Percentiles rank a stretch among this genome's conserved stretches.
phyloP scores from a whole-genome alignment of 2,329 filamentous ascomycete genomes.

The Alternaria alternata region DNA sequence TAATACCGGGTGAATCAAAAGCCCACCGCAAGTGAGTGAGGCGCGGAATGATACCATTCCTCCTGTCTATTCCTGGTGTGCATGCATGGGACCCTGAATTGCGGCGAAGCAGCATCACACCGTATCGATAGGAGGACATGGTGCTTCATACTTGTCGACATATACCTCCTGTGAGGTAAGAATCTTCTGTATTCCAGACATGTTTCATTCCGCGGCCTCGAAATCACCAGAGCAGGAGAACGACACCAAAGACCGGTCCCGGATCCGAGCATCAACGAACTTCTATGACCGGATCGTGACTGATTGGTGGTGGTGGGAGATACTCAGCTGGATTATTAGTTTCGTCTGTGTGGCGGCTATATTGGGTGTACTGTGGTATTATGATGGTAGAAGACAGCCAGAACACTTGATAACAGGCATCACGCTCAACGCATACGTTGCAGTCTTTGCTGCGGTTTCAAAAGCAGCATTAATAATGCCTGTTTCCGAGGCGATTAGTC shows the following conservation, averaged over 20 bases:
- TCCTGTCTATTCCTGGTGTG: background rate
- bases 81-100: background rate
- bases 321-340: constrained; percentile 25
- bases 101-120: background rate
- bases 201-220: constrained; percentile 1
- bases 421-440: constrained; percentile 28
- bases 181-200: background rate
- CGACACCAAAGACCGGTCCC: constrained; percentile 6
- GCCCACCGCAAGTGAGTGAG: background rate
- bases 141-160: background rate
- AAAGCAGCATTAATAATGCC: constrained; percentile 32
- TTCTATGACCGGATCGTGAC: constrained; percentile 24
- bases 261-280: constrained; percentile 20
- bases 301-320: constrained; percentile 33
- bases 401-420: constrained; percentile 21
- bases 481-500: constrained; percentile 30
- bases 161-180: background rate
- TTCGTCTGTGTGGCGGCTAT: constrained; percentile 22
- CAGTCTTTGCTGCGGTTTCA: constrained; percentile 27
- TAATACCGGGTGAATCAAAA: background rate
- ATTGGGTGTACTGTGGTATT: constrained; percentile 21
- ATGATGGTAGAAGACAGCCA: constrained; percentile 24
- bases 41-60: background rate
- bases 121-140: background rate
- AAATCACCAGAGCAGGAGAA: background rate